Base-by-base conservation (phyloP, 176 grass and related monocot genomes). In the Oryza meyeriana region DNA sequence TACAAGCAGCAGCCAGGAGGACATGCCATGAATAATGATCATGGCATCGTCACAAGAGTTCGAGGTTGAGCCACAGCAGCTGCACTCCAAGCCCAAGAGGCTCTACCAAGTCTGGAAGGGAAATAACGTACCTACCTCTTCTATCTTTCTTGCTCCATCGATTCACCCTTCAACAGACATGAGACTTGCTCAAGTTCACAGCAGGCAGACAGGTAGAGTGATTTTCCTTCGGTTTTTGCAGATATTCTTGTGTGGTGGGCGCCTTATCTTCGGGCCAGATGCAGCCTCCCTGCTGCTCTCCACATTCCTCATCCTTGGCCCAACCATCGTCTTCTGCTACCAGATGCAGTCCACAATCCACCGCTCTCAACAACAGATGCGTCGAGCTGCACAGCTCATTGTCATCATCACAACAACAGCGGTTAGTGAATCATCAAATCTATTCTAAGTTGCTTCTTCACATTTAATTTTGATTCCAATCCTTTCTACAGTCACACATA, bases 101-200 rank as follows among this genome's bases (percentile, higher is more conserved):
- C 72, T 91, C 22, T 94, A 91, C 75, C 84, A 89, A 78, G 68
- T 67, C 36, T 94, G 92, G 92, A 89, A 87, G 33, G 92, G 92
- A 27, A 94, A 89, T 77, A 94, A 94, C 55, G 92, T 94, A 64
- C 44, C 4, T 13, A 47, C 50, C 18, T 22, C 1, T 6, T 55
- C 20, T 55, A 0, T 55, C 50, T 57, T 57, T 57, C 50, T 58
- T 58, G 52, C 52, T 59, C 55, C n/a, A 59, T 8, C 9, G n/a
- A 18, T 12, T 12, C 17, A 11, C 14, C 0, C 29, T 35, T 45
- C 6, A 38, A 28, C 58, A 42, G 59, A 33, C 36, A 64, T 11
- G 8, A 42, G 24, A 26, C 9, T 48, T 66, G 40, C 42, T 25
- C 33, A 44, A 57, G 20, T 61, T 76, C 36, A 69, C 38, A 71